These are phyloP conservation scores for Neoascochyta sp. DNA, from an alignment of 2,329 filamentous ascomycete species.

Conservation along the genomic window DNA sequence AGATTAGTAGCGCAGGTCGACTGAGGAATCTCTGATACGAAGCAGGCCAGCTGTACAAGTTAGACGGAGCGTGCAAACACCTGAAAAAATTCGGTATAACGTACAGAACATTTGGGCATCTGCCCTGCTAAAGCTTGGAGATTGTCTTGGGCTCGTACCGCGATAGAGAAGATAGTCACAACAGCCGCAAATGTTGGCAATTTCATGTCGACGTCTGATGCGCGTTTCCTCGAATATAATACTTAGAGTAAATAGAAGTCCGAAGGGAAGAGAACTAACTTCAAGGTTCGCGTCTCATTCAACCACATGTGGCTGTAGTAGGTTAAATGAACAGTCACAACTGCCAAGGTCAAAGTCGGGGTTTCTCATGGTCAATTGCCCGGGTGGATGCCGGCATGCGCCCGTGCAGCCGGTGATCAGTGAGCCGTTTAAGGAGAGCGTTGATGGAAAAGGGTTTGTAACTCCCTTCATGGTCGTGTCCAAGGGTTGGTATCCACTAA, in stretches of 20 bases:
- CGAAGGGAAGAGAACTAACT: not conserved
- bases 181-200: constrained; percentile 3
- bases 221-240: too few species aligned
- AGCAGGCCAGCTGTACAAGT: constrained; percentile 17
- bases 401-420: not conserved
- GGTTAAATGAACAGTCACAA: too few species aligned
- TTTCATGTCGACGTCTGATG: constrained; percentile 3
- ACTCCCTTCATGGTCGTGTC: too few species aligned
- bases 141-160: constrained; percentile 10
- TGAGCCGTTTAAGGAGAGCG: too few species aligned
- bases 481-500: too few species aligned
- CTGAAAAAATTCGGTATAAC: constrained; percentile 2
- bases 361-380: too few species aligned
- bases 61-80: not conserved
- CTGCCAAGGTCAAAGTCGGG: too few species aligned
- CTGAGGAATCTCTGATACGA: constrained; percentile 21
- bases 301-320: too few species aligned
- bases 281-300: too few species aligned
- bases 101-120: constrained; percentile 18
- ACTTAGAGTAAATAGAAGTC: too few species aligned
- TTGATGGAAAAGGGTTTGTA: too few species aligned
- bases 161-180: constrained; percentile 4
- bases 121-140: constrained; percentile 9
- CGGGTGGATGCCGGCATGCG: not conserved
- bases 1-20: constrained; percentile 40